phyloP scores from a whole-genome alignment of 768 basidiomycete species.

The Termitomyces heimii region DNA sequence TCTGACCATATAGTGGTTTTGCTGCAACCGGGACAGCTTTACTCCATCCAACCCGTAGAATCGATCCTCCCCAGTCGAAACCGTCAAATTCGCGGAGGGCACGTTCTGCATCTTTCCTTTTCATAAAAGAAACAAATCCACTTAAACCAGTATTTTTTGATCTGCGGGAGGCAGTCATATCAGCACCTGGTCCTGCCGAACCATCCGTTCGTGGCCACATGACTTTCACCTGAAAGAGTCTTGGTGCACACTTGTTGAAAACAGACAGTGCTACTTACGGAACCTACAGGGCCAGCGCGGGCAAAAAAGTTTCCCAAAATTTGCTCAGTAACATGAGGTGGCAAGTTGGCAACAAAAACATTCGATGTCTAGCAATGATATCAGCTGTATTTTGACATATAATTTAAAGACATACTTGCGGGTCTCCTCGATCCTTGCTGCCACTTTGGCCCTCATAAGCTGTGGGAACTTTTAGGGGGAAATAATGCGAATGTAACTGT shows the following conservation, averaged over 20 bases:
- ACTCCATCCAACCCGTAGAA: constrained; percentile 92
- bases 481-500: background rate
- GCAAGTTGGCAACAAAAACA: constrained; percentile 92
- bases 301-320: constrained; percentile 89
- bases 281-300: constrained; percentile 86
- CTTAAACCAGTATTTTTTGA: constrained; percentile 75
- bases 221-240: constrained; percentile 67
- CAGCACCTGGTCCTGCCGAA: constrained; percentile 59
- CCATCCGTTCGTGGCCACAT: constrained; percentile 97
- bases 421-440: constrained; percentile 85
- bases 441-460: constrained; percentile 91
- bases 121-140: constrained; percentile 98
- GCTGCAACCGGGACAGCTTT: constrained; percentile 88
- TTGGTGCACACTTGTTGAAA: background rate
- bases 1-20: constrained; percentile 75
- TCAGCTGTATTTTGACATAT: background rate
- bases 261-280: constrained; percentile 38
- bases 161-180: constrained; percentile 69
- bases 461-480: constrained; percentile 20
- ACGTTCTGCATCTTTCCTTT: constrained; percentile 81
- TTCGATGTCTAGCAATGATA: constrained; percentile 71
- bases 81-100: constrained; percentile 91
- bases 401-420: constrained; percentile 47
- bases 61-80: constrained; percentile 88
- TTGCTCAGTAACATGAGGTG: constrained; percentile 80